Conservation (phyloP, 73 alveolate genomes). For the Paramecium octaurelia region DNA sequence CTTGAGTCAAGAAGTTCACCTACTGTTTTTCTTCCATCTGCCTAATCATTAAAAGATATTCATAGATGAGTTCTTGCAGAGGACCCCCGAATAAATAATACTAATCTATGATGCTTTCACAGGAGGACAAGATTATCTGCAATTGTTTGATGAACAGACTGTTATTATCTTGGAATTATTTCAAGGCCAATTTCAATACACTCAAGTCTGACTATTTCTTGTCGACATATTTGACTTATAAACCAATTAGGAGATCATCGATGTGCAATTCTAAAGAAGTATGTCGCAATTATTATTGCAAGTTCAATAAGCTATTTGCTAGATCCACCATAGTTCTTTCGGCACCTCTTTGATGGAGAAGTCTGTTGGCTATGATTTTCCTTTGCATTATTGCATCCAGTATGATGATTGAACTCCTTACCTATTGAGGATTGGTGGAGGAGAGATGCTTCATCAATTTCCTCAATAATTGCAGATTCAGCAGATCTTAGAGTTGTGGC, state of each 20-base stretch:
- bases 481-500: not conserved
- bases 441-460: not conserved
- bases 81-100: not conserved
- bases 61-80: not conserved
- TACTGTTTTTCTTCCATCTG: not conserved
- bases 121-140: not conserved
- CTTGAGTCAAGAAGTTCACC: not conserved
- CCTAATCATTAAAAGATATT: conserved; percentile 4
- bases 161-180: not conserved
- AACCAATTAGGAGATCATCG: not conserved
- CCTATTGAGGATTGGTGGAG: not conserved
- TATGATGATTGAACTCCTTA: not conserved
- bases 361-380: conserved; percentile 23
- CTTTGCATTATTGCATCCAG: not conserved
- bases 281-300: not conserved
- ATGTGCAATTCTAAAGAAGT: not conserved
- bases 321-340: conserved; percentile 22
- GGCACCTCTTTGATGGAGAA: conserved; percentile 2
- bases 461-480: not conserved
- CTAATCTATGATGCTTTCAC: conserved; percentile 20
- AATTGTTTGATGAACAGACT: not conserved
- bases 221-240: not conserved
- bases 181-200: not conserved
- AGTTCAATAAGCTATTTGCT: not conserved
- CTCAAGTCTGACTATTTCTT: not conserved